Percentiles rank a stretch among this genome's conserved stretches.
phyloP scores from a whole-genome alignment of 2,329 filamentous ascomycete species.

The Macroventuria anomochaeta region DNA sequence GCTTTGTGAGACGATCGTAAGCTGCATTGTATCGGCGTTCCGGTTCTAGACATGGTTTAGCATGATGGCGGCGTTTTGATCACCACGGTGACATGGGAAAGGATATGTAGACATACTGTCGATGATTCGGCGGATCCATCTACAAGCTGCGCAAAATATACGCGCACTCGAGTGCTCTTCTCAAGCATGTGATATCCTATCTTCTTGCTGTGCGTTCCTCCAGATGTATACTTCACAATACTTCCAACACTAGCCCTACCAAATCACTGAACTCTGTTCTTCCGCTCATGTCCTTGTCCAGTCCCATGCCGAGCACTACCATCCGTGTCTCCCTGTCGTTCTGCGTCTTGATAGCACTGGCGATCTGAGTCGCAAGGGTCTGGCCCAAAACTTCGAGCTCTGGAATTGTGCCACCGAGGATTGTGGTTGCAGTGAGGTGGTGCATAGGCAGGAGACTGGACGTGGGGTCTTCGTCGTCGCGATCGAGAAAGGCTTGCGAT shows the following conservation, averaged over 20 bases:
- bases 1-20: conserved; percentile 20
- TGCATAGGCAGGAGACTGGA: conserved; percentile 72
- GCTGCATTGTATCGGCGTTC: conserved; percentile 35
- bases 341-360: conserved; percentile 75
- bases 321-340: conserved; percentile 67
- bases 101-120: conserved; percentile 9
- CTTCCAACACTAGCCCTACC: conserved; percentile 51
- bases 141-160: neutral
- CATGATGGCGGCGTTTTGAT: conserved; percentile 22
- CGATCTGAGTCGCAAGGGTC: conserved; percentile 87
- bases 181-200: neutral
- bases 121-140: neutral
- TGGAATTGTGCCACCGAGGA: conserved; percentile 82
- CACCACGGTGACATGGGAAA: neutral
- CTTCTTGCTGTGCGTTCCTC: neutral
- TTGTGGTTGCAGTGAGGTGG: conserved; percentile 83
- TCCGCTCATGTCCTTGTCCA: conserved; percentile 60
- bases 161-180: neutral
- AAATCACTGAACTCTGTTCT: conserved; percentile 53
- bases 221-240: conserved; percentile 31
- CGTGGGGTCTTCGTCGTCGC: conserved; percentile 50
- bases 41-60: conserved; percentile 28
- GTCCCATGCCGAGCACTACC: conserved; percentile 65
- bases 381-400: conserved; percentile 85
- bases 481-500: conserved; percentile 51